Evolutionary conservation across 2,329 filamentous ascomycete species (phyloP), one percentile per base, ranked within the genome.

Genomic region (Neurospora crassa): DNA sequence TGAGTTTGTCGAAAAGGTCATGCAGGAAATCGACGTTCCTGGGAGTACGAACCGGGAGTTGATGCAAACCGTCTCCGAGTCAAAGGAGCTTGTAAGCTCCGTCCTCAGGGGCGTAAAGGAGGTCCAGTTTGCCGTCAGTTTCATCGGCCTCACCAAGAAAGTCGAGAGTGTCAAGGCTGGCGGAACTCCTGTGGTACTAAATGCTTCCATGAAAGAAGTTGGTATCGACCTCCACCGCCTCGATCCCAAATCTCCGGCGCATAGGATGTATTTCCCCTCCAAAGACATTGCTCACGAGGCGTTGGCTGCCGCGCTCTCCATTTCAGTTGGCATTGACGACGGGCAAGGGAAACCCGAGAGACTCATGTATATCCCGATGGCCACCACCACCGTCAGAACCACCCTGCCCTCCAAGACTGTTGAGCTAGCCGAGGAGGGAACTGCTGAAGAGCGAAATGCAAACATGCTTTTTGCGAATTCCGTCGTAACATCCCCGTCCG

Each of bases 391-490:
- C 0, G 89, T 98, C 72, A 93, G 95, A 79, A 98, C 96, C 0
- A 99, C 96, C 0, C 83, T 98, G 8, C 95, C 95, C 6, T 96
- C 96, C 14, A 97, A 98, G 81, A 97, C 94, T 0, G 90, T 99
- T 12, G 92, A 95, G 78, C 87, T 94, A 70, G 88, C 90, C 1
- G 87, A 90, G 71, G 87, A 91, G 42, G 91, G 91, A 75, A 90
- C 88, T 45, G 85, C 87, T 12, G 91, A 92, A 75, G 94, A 98
- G 80, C 90, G 93, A 73, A 99, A 99, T 77, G 92, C 93, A 68
- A 99, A 99, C 78, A 96, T 99, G 47, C 84, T 99, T 18, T 97
- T 97, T 79, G 94, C 95, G 53, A 99, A 99, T 80, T 89, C 97
- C 6, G 95, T 99, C 67, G 90, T 98, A 72, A 99, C 96, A 0